A percentile compares a stretch with the other conserved stretches of the same genome.
Conservation (phyloP, 768 basidiomycete genomes). For the Lactifluus rugatus region DNA sequence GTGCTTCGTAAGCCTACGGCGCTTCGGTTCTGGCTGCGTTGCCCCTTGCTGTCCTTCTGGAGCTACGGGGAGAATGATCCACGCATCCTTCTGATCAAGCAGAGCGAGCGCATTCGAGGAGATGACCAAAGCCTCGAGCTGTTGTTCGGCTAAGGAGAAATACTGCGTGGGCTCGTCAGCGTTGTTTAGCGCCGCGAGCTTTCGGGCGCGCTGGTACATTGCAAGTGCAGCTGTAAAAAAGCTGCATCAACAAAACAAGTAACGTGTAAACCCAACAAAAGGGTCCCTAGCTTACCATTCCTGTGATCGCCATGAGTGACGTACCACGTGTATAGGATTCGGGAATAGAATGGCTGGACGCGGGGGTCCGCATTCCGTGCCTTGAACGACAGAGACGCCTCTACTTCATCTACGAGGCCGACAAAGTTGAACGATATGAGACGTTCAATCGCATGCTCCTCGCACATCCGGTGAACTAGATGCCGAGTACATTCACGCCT, state of each 20-base stretch:
- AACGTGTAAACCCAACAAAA: neutral
- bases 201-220: slow-evolving; percentile 88
- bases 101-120: slow-evolving; percentile 85
- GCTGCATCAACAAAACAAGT: neutral
- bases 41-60: slow-evolving; percentile 29
- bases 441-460: slow-evolving; percentile 68
- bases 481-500: slow-evolving; percentile 75
- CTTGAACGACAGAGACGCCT: slow-evolving; percentile 82
- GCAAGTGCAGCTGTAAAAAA: slow-evolving; percentile 60
- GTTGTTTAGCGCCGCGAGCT: slow-evolving; percentile 43
- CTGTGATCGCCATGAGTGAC: slow-evolving; percentile 80
- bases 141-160: slow-evolving; percentile 52
- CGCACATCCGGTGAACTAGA: slow-evolving; percentile 88
- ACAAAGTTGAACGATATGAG: slow-evolving; percentile 79
- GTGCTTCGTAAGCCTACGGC: slow-evolving; percentile 58
- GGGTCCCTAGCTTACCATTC: slow-evolving; percentile 53
- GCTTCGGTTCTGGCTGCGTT: slow-evolving; percentile 54
- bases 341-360: slow-evolving; percentile 73
- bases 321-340: slow-evolving; percentile 93
- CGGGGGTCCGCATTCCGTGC: slow-evolving; percentile 90
- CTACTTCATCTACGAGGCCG: slow-evolving; percentile 78
- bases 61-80: slow-evolving; percentile 60
- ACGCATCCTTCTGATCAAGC: slow-evolving; percentile 70
- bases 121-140: slow-evolving; percentile 70
- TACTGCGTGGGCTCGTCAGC: slow-evolving; percentile 29